Evolutionary conservation across 2,329 filamentous ascomycete species (phyloP).

Genomic region (Boeremia lycopersici): DNA sequence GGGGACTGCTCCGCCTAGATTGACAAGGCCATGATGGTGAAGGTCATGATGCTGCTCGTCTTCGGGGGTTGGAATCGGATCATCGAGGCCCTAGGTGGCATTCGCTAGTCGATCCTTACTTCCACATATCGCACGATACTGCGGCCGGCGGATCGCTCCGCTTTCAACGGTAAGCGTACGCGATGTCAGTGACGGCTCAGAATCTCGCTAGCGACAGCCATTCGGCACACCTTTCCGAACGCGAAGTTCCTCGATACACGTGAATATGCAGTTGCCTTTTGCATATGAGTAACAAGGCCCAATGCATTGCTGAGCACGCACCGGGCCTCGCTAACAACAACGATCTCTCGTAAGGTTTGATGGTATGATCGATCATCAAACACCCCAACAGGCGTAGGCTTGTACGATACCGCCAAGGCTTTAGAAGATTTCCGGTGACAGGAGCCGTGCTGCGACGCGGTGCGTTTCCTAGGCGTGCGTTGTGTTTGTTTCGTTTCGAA

Average conservation of each 20-base stretch:
- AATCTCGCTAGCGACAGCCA: slow-evolving; percentile 27
- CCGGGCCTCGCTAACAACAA: neutral
- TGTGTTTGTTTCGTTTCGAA: neutral
- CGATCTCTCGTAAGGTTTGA: too few relatives aligned
- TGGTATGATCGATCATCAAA: too few relatives aligned
- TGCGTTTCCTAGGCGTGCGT: neutral
- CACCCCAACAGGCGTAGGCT: too few relatives aligned
- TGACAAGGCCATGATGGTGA: slow-evolving; percentile 4
- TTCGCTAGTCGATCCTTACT: slow-evolving; percentile 26
- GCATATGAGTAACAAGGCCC: neutral
- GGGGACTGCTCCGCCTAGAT: slow-evolving; percentile 31
- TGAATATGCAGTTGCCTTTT: neutral
- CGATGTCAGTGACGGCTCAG: slow-evolving; percentile 29
- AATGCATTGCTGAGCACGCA: neutral
- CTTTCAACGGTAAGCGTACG: slow-evolving; percentile 31
- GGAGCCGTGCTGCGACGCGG: too few relatives aligned
- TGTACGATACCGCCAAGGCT: too few relatives aligned
- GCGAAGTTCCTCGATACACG: neutral
- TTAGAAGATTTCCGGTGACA: too few relatives aligned
- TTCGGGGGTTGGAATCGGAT: neutral
- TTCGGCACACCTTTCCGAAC: slow-evolving; percentile 30
- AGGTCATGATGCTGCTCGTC: neutral
- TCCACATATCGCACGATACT: slow-evolving; percentile 26
- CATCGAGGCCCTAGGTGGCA: slow-evolving; percentile 12
- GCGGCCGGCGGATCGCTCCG: slow-evolving; percentile 40